Evolutionary conservation across 495 filamentous ascomycete genomes (phyloP).

Genomic region (Neurospora hispaniola): DNA sequence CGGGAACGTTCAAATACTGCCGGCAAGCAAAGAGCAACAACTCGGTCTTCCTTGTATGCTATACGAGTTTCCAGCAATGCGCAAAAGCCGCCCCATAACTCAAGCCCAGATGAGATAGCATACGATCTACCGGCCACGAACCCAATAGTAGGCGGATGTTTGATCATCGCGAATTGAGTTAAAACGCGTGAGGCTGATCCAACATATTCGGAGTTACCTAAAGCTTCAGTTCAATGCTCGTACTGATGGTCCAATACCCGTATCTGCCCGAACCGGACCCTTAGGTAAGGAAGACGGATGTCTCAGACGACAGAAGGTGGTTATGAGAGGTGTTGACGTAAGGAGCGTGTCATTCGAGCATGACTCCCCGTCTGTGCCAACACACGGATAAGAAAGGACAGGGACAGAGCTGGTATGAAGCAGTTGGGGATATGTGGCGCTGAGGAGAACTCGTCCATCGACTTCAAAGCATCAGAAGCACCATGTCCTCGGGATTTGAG

Average conservation of each 20-base stretch:
- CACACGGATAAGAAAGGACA: background rate
- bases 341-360: background rate
- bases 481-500: background rate
- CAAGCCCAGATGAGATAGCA: background rate
- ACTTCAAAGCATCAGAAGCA: background rate
- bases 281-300: background rate
- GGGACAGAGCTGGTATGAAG: background rate
- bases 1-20: background rate
- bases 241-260: too few relatives aligned
- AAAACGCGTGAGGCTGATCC: background rate
- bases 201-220: background rate
- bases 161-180: background rate
- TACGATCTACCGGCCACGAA: background rate
- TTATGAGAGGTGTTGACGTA: background rate
- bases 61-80: background rate
- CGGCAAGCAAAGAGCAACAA: background rate
- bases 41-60: background rate
- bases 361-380: background rate
- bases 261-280: background rate
- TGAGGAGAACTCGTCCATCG: background rate
- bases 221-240: background rate
- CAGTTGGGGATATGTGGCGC: background rate
- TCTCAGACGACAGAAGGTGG: too few relatives aligned
- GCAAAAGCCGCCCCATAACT: background rate
- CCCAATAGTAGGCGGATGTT: background rate